A percentile compares a stretch with the other conserved stretches of the same genome.
Evolutionary conservation across 2,329 filamentous ascomycete genomes (phyloP).

Genomic region (Macroventuria anomochaeta): DNA sequence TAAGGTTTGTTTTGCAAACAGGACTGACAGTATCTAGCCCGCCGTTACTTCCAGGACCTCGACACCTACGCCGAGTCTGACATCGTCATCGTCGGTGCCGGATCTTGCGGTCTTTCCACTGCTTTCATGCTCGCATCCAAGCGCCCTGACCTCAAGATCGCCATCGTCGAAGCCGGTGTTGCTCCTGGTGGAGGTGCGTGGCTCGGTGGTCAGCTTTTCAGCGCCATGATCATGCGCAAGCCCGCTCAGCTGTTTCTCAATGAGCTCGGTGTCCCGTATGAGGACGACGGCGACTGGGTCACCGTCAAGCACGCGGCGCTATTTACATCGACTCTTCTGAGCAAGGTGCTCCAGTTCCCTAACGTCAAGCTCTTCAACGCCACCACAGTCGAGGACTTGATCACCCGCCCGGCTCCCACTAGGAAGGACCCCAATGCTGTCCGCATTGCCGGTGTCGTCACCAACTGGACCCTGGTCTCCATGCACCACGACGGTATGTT

Average conservation of each 20-base stretch:
- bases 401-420: slow-evolving; percentile 69
- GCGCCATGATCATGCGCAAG: slow-evolving; percentile 94
- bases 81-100: slow-evolving; percentile 91
- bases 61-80: slow-evolving; percentile 90
- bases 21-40: slow-evolving; percentile 48
- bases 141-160: slow-evolving; percentile 89
- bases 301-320: slow-evolving; percentile 93
- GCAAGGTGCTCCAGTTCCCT: slow-evolving; percentile 80
- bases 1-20: background rate
- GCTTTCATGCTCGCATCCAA: slow-evolving; percentile 84
- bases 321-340: slow-evolving; percentile 87
- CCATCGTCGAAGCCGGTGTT: slow-evolving; percentile 86
- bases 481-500: slow-evolving; percentile 56
- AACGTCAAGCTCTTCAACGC: slow-evolving; percentile 98
- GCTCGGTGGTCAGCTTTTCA: slow-evolving; percentile 94
- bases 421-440: slow-evolving; percentile 59
- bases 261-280: slow-evolving; percentile 82
- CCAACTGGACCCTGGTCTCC: slow-evolving; percentile 92
- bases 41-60: slow-evolving; percentile 89
- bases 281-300: slow-evolving; percentile 87
- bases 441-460: slow-evolving; percentile 86
- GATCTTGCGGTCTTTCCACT: slow-evolving; percentile 83
- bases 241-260: slow-evolving; percentile 84
- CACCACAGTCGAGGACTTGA: slow-evolving; percentile 88
- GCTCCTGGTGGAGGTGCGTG: slow-evolving; percentile 85